Base-by-base conservation (phyloP, 768 basidiomycete genomes). In the Tricholoma sp. region DNA sequence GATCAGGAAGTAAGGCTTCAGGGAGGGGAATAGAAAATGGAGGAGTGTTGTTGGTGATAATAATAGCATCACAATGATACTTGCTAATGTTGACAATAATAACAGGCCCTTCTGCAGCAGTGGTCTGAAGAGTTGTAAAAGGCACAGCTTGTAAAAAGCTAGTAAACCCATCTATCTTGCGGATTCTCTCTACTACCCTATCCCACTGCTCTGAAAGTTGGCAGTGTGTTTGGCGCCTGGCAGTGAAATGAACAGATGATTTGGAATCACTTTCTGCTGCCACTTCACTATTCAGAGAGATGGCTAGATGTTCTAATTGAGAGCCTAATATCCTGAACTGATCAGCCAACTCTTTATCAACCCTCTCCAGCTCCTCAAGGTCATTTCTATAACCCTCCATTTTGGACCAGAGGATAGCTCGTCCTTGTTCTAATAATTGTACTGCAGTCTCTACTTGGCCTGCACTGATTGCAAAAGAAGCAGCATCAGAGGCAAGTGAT, bases 391-490 rank as follows among this genome's bases (percentile, higher is more conserved):
- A n/a, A n/a, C n/a, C n/a, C n/a, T n/a, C n/a, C n/a, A n/a, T n/a
- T n/a, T n/a, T n/a, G n/a, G n/a, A n/a, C n/a, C 69, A 69, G 21
- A 68, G 47, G 1, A 69, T 52, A 4, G 62, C 47, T 7, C 64
- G 56, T 6, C 68, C 67, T 21, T 63, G 59, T 51, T 70, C 68
- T 2, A 70, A 56, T 52, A 63, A 52, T 47, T 70, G 62, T 2
- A 70, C 51, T n/a, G 66, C 69, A 5, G 50, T 54, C 5, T 66
- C 50, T 5, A 63, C 43, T 6, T 66, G 56, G 12, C 55, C 57
- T 0, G 34, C 18, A 22, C 61, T 59, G 11, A 71, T 64, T 5
- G 70, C 68, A 14, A 56, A 59, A 14, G 69, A 63, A 1, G 66
- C 67, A 4, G 70, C 69, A 51, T 70, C 66, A 10, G 56, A 57